Percentiles rank a stretch among this genome's conserved stretches.
These are phyloP conservation scores for Xylaria sp. DNA, from an alignment of 495 filamentous ascomycete species.

Conservation along the genomic window DNA sequence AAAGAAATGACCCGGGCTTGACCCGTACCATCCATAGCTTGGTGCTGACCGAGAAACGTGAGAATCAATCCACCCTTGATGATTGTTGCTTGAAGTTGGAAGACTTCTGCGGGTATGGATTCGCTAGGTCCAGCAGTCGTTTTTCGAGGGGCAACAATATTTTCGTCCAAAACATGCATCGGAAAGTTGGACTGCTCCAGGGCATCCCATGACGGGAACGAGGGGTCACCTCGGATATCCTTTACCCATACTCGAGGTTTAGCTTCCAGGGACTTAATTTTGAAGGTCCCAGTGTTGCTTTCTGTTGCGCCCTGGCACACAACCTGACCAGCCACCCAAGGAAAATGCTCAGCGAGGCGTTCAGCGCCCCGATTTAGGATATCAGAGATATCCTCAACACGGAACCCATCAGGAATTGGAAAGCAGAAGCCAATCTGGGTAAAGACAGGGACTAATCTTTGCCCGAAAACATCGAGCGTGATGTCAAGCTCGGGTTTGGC, in stretches of 20 bases:
- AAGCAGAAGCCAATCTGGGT: slow-evolving; percentile 11
- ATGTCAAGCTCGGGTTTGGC: slow-evolving; percentile 11
- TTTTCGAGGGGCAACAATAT: slow-evolving; percentile 6
- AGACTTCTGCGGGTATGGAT: slow-evolving; percentile 43
- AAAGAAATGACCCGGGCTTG: slow-evolving; percentile 58
- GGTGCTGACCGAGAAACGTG: slow-evolving; percentile 56
- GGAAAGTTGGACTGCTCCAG: neutral
- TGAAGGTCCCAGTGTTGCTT: slow-evolving; percentile 49
- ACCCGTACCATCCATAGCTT: slow-evolving; percentile 61
- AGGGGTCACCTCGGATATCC: neutral
- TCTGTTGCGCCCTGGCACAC: slow-evolving; percentile 48
- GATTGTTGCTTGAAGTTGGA: slow-evolving; percentile 61
- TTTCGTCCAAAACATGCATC: slow-evolving; percentile 7
- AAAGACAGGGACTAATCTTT: slow-evolving; percentile 4
- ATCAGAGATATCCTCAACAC: neutral
- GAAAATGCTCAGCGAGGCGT: slow-evolving; percentile 46
- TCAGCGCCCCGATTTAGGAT: neutral
- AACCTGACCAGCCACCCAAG: slow-evolving; percentile 64
- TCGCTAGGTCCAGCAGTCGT: neutral
- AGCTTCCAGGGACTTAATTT: slow-evolving; percentile 42
- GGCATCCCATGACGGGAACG: neutral
- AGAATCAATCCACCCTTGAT: slow-evolving; percentile 59
- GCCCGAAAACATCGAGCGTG: slow-evolving; percentile 10
- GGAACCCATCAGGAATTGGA: neutral
- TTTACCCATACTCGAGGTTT: slow-evolving; percentile 6